A percentile compares a stretch with the other conserved stretches of the same genome.
phyloP scores from a whole-genome alignment of 2,329 filamentous ascomycete genomes.

The Claviceps purpurea region DNA sequence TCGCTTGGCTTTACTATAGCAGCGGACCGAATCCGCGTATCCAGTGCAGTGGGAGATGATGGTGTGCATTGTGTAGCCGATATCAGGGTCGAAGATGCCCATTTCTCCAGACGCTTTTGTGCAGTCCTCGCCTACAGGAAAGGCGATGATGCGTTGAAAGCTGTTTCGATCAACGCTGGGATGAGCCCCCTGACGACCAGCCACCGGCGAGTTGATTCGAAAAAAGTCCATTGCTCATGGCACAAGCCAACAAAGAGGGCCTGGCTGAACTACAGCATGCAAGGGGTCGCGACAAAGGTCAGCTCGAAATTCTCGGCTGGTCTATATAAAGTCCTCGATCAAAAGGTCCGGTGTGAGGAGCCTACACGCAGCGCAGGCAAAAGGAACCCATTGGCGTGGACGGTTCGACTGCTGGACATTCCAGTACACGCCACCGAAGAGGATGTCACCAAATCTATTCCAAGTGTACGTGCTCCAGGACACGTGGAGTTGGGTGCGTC shows the following conservation, averaged over 20 bases:
- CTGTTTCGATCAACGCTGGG: slow-evolving; percentile 3
- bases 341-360: background rate
- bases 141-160: background rate
- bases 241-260: slow-evolving; percentile 17
- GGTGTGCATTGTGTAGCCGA: background rate
- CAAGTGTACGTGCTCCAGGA: background rate
- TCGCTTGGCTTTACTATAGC: background rate
- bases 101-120: background rate
- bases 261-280: slow-evolving; percentile 17
- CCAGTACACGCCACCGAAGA: background rate
- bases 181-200: slow-evolving; percentile 12
- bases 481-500: slow-evolving; percentile 11
- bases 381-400: slow-evolving; percentile 1
- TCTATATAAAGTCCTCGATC: background rate
- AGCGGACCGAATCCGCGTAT: background rate
- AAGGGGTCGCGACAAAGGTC: slow-evolving; percentile 10
- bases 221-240: slow-evolving; percentile 23
- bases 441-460: background rate
- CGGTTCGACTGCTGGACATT: background rate
- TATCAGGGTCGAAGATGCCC: background rate
- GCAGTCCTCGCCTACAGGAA: background rate
- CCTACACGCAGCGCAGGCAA: slow-evolving; percentile 3
- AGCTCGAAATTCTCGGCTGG: slow-evolving; percentile 9
- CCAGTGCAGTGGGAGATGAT: background rate
- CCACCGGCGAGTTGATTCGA: slow-evolving; percentile 19